Base-by-base conservation (phyloP, 768 basidiomycete species). In the Suillus alpinus region DNA sequence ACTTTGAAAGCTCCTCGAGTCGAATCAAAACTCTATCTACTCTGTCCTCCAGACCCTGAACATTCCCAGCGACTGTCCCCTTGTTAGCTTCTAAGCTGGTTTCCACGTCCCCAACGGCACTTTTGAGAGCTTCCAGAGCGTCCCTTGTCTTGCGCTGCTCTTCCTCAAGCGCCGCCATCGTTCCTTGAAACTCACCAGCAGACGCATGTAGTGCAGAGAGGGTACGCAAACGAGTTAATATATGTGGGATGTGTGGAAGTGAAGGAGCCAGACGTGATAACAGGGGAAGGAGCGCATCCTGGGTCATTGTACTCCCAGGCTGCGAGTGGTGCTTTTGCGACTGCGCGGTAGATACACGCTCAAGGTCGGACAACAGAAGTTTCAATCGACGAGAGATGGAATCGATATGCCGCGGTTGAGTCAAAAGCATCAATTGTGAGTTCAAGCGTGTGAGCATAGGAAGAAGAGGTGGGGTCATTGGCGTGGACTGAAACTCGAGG, bases 381-480 rank as follows among this genome's bases (percentile, higher is more conserved):
- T 98, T 99, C 62, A 98, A 83, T 5, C 96, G 88, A 5, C 96
- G 86, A 2, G 95, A 95, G 63, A 98, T 91, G 12, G 94, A 91
- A 73, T 99, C 97, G 55, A 98, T 88, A 69, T 98, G 95, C 16
- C 95, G 87, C 0, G 97, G 96, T 76, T 98, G 95, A 0, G 96
- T 92, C 50, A 99, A 86, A 16, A 98, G 80, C 7, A 87, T 85
- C 26, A 98, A 78, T 71, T 97, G 94, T 23, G 86, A 85, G 68
- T 92, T 94, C 47, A 98, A 84, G 47, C 91, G 86, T 18, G 84
- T 83, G 57, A 98, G 81, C 53, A 92, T 83, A 0, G 92, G 88
- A 4, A 97, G 77, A n/a, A 98, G 79, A 3, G 92, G 91, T 6
- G 88, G 82, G 0, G 92, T 89, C 18, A 94, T 79, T 1, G 88